Conservation (phyloP, 2,329 filamentous ascomycete species). For the Sporothrix inflata region DNA sequence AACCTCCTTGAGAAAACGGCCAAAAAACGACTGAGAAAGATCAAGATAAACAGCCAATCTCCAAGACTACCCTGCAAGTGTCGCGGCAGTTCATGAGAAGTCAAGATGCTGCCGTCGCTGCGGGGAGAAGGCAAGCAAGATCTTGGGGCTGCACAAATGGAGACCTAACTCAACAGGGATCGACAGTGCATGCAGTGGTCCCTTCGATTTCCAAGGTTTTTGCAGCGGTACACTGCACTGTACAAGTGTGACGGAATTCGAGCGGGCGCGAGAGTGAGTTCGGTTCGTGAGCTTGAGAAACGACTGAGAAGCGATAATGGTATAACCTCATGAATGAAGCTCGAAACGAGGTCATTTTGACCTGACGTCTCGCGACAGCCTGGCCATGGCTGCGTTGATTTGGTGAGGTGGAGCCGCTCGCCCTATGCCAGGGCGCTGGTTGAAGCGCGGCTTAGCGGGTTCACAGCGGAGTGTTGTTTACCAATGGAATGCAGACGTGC, state of each 20-base stretch:
- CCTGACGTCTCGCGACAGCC: background rate
- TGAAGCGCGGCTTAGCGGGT: background rate
- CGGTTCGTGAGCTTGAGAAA: background rate
- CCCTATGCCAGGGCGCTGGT: conserved; percentile 3
- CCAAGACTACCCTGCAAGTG: background rate
- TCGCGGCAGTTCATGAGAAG: background rate
- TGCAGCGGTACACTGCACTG: background rate
- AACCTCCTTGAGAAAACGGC: background rate
- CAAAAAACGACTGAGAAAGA: background rate
- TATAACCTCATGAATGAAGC: background rate
- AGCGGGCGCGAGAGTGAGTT: background rate
- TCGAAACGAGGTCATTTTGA: background rate
- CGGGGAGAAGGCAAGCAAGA: conserved; percentile 6
- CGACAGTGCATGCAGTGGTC: conserved; percentile 29
- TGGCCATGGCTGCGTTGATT: conserved; percentile 8
- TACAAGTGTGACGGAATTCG: background rate
- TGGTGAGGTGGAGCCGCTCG: conserved; percentile 4
- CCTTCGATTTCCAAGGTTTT: conserved; percentile 27
- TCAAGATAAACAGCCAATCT: background rate
- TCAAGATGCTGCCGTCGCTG: background rate
- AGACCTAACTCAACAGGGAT: conserved; percentile 22
- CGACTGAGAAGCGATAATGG: background rate
- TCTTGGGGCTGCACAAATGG: conserved; percentile 2
- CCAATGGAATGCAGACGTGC: conserved; percentile 13
- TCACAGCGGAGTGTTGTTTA: conserved; percentile 4